Conservation (phyloP, 768 basidiomycete genomes). For the Mycena capillaripes region DNA sequence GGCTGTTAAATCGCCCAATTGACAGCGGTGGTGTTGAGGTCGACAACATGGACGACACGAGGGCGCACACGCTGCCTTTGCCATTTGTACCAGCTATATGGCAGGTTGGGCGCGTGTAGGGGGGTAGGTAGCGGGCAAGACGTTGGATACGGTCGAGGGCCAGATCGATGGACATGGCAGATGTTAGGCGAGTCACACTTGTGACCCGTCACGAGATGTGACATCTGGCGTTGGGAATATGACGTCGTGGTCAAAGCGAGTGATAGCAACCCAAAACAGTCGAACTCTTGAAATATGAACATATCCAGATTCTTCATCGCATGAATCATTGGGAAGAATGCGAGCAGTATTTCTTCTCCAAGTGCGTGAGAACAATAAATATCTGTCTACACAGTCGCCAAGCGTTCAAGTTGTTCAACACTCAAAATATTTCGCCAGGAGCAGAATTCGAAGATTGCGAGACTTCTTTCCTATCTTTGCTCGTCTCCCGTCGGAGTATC, state of each 20-base stretch:
- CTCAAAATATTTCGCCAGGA: no score
- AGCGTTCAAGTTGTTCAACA: no score
- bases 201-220: slow-evolving; percentile 13
- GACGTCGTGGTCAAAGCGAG: background rate
- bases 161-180: slow-evolving; percentile 75
- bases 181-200: slow-evolving; percentile 19
- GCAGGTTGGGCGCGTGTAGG: slow-evolving; percentile 83
- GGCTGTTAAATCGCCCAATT: slow-evolving; percentile 92
- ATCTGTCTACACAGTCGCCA: no score
- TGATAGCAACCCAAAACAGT: background rate
- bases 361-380: no score
- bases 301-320: no score
- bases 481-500: no score
- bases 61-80: slow-evolving; percentile 92
- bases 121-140: slow-evolving; percentile 68
- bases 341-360: no score
- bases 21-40: slow-evolving; percentile 66
- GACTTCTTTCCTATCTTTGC: no score
- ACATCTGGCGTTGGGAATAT: slow-evolving; percentile 5
- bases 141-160: slow-evolving; percentile 69
- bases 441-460: no score
- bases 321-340: no score
- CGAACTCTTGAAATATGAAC: no score
- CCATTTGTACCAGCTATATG: slow-evolving; percentile 98
- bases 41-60: slow-evolving; percentile 82